Conservation (phyloP, 2,329 filamentous ascomycete species). For the Apiospora aurea region DNA sequence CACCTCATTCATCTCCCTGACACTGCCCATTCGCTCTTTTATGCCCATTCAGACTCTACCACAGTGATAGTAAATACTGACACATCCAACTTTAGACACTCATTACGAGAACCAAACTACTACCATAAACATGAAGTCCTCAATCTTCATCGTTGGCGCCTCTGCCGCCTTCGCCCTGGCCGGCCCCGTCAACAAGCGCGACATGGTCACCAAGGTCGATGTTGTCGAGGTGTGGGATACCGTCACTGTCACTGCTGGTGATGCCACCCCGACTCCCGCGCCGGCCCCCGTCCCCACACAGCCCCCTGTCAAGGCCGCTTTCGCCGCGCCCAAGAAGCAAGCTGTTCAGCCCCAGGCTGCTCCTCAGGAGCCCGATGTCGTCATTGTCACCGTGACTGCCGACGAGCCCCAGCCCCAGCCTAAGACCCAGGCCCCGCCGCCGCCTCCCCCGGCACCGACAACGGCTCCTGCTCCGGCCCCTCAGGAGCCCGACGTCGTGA, state of each 20-base stretch:
- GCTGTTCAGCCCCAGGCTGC: not conserved
- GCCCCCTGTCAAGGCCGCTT: conserved; percentile 30
- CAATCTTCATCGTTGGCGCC: conserved; percentile 44
- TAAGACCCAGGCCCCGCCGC: conserved; percentile 2
- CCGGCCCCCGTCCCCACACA: conserved; percentile 29
- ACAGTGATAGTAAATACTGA: not conserved
- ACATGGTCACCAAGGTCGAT: conserved; percentile 39
- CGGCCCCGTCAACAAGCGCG: conserved; percentile 43
- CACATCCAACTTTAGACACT: conserved; percentile 6
- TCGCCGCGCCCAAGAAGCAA: conserved; percentile 3
- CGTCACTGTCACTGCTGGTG: conserved; percentile 46
- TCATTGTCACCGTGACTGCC: conserved; percentile 32
- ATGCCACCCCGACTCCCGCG: conserved; percentile 27
- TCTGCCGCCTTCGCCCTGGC: conserved; percentile 44
- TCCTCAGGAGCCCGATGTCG: conserved; percentile 3
- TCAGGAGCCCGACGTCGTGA: conserved; percentile 2
- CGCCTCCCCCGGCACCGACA: not conserved
- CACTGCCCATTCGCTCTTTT: conserved; percentile 15
- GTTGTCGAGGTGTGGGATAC: conserved; percentile 41
- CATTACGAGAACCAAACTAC: conserved; percentile 14
- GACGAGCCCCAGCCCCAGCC: not conserved
- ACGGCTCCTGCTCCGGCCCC: not conserved
- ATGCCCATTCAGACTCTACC: not conserved
- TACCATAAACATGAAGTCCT: conserved; percentile 53
- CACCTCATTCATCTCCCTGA: not conserved